Conservation (phyloP, 2,329 filamentous ascomycete genomes). For the Juglanconis oblonga region DNA sequence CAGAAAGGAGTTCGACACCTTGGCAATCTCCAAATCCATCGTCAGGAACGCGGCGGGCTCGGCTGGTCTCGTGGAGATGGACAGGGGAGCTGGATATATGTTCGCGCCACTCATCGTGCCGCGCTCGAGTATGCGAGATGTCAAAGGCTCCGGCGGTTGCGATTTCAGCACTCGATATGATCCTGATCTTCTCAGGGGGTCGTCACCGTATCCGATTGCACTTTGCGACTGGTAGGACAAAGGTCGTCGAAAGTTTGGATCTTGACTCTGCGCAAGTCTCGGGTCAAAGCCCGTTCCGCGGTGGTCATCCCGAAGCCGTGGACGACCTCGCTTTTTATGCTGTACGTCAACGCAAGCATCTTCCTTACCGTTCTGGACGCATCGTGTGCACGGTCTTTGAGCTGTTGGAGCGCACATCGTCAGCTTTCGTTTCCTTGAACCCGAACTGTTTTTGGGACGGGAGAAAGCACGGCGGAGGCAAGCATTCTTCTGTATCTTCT, state of each 20-base stretch:
- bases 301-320: slow-evolving; percentile 68
- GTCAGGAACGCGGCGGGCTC: slow-evolving; percentile 59
- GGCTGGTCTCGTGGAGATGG: slow-evolving; percentile 37
- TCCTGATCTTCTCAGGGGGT: slow-evolving; percentile 42
- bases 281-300: slow-evolving; percentile 57
- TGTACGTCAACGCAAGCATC: slow-evolving; percentile 79
- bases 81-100: slow-evolving; percentile 43
- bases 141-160: slow-evolving; percentile 46
- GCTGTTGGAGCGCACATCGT: slow-evolving; percentile 43
- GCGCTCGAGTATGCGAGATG: slow-evolving; percentile 50
- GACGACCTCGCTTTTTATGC: slow-evolving; percentile 80
- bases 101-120: slow-evolving; percentile 47
- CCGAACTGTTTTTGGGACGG: background rate
- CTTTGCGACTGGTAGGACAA: slow-evolving; percentile 48
- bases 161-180: slow-evolving; percentile 55
- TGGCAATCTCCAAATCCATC: slow-evolving; percentile 56
- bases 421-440: background rate
- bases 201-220: slow-evolving; percentile 42
- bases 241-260: slow-evolving; percentile 46
- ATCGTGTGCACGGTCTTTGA: slow-evolving; percentile 75
- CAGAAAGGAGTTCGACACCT: slow-evolving; percentile 52
- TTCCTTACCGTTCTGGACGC: slow-evolving; percentile 74
- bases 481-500: background rate
- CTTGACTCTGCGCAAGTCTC: slow-evolving; percentile 42
- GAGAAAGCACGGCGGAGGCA: background rate